phyloP scores from a whole-genome alignment of 179 eudicot genomes.

The Nepenthes alata region DNA sequence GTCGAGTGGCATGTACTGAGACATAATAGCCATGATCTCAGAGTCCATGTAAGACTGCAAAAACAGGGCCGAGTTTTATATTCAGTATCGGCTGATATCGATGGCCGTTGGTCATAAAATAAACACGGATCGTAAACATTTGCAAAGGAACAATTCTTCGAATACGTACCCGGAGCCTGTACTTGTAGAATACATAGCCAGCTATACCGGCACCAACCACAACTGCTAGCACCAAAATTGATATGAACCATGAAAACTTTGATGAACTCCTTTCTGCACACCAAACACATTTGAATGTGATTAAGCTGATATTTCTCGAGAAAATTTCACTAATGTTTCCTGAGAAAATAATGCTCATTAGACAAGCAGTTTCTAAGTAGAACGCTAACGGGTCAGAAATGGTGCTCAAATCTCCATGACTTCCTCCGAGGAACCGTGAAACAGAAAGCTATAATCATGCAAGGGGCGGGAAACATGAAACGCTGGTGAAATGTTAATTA shows the following conservation, averaged over 20 bases:
- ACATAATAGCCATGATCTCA: slow-evolving; percentile 84
- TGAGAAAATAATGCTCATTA: no score
- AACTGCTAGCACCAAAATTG: slow-evolving; percentile 31
- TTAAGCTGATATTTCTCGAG: background rate
- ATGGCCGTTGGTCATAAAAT: background rate
- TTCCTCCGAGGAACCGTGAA: no score
- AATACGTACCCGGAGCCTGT: slow-evolving; percentile 59
- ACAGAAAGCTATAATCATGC: no score
- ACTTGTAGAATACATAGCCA: slow-evolving; percentile 75
- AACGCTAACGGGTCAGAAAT: no score
- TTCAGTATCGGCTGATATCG: background rate
- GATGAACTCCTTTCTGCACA: slow-evolving; percentile 41
- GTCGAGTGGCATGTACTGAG: slow-evolving; percentile 93
- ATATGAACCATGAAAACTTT: slow-evolving; percentile 32
- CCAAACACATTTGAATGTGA: slow-evolving; percentile 1
- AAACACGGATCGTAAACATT: background rate
- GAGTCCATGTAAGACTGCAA: slow-evolving; percentile 85
- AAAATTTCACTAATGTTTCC: no score
- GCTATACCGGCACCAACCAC: slow-evolving; percentile 31
- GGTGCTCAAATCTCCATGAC: no score
- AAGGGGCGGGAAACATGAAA: no score
- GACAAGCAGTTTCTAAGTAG: no score
- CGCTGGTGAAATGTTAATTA: no score
- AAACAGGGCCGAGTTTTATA: background rate
- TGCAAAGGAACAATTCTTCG: background rate